Conservation (phyloP, 2,329 filamentous ascomycete species). For the Cladophialophora exuberans region DNA sequence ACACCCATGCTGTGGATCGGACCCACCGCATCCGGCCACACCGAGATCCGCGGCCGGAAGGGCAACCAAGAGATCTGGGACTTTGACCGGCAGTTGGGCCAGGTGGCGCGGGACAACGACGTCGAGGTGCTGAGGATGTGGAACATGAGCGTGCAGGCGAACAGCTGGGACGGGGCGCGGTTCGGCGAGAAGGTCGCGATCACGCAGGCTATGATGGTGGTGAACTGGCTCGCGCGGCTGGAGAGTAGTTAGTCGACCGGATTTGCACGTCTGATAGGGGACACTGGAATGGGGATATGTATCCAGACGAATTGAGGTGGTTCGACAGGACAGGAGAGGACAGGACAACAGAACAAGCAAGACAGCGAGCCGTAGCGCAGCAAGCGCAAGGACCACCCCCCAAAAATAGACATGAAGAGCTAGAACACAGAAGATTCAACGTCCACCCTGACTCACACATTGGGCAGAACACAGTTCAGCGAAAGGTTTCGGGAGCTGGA, state of each 20-base stretch:
- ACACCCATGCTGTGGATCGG: conserved; percentile 50
- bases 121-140: conserved; percentile 49
- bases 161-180: conserved; percentile 42
- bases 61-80: conserved; percentile 44
- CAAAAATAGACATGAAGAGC: no score
- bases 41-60: conserved; percentile 38
- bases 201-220: conserved; percentile 50
- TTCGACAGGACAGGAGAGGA: no score
- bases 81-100: conserved; percentile 41
- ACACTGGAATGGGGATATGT: not conserved
- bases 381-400: no score
- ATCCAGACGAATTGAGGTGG: no score
- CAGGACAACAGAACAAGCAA: no score
- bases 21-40: conserved; percentile 43
- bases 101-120: conserved; percentile 40
- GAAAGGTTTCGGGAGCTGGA: no score
- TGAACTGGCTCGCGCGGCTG: conserved; percentile 32
- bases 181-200: conserved; percentile 47
- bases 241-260: conserved; percentile 5
- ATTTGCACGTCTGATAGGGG: not conserved
- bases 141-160: conserved; percentile 48
- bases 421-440: no score
- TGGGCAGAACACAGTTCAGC: no score
- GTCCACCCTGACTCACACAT: no score
- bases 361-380: no score